Base-by-base conservation (phyloP, 2,329 filamentous ascomycete species). In the Monosporascus sp. region DNA sequence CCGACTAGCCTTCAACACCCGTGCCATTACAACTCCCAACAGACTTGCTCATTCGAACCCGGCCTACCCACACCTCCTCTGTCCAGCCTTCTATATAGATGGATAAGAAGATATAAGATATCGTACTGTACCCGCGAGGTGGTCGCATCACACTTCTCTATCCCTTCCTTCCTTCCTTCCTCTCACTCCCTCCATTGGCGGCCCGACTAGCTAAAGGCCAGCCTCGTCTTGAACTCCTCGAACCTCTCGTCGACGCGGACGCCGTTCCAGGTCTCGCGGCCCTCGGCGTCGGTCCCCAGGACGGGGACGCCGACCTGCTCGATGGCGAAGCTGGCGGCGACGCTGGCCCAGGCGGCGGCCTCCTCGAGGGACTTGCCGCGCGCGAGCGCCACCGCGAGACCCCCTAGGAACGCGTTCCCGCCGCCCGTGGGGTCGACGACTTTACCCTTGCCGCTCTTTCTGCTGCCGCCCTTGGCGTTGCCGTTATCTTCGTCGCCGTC, bases 371-470 rank as follows among this genome's bases (percentile, higher is more conserved):
- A 65, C 60, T 80, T 75, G 1, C 82, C 84, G 50, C 87, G 73
- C 35, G 77, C 84, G 59, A 87, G 70, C 1, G 76, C 83, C 14
- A 85, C 75, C 0, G 77, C 73, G 47, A 84, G 60, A n/a, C 80
- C 79, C 22, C 80, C 79, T 24, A 97, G 76, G 63, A 97, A 97
- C 0, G 88, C 86, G 70, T 99, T 99, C 1, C 94, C 94, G 20
- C 91, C 94, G 9, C 94, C 94, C 0, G 94, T 97, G 0, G 93
- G 92, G 69, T 97, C 94, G n/a, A 94, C 74, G 1, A 97, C 90
- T 53, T 75, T 81, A 38, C 72, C 67, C 5, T 67, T 53, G 7
- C 64, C 58, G 1, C 49, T 63, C 17, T 24, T 43, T 6, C 22
- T 43, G 11, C 22, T 15, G 25, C n/a, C 43, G n/a, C 24, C 11